Evolutionary conservation across 192 early-diverging fungal genomes (phyloP).

Genomic region (Piromyces finnis): DNA sequence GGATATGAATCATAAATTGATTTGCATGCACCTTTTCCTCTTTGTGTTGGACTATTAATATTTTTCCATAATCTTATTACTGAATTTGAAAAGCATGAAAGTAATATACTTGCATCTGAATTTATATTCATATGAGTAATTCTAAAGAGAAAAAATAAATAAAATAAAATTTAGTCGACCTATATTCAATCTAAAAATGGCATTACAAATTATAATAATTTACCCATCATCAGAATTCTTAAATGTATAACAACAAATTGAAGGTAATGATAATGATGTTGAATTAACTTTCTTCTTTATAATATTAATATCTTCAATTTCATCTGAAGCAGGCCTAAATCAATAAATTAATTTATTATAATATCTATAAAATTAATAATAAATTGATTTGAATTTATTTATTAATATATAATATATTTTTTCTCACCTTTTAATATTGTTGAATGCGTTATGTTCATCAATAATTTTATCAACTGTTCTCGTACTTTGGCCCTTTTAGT

Average conservation of each 20-base stretch:
- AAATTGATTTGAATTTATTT: no score
- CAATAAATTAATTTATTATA: background rate
- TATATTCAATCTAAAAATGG: no score
- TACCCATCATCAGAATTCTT: slow-evolving; percentile 69
- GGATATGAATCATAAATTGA: background rate
- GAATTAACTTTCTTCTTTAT: background rate
- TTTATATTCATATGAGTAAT: slow-evolving; percentile 71
- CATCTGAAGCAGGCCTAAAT: background rate
- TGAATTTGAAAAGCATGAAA: slow-evolving; percentile 83
- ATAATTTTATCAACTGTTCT: background rate
- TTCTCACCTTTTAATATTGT: background rate
- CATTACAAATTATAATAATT: no score
- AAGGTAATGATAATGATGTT: slow-evolving; percentile 36
- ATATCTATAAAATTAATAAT: no score
- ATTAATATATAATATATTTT: no score
- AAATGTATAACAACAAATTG: slow-evolving; percentile 90
- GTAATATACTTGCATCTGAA: slow-evolving; percentile 60
- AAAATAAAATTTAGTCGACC: no score
- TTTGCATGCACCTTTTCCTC: background rate
- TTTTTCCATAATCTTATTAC: slow-evolving; percentile 67
- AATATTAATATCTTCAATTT: background rate
- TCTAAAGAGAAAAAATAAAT: slow-evolving; percentile 5
- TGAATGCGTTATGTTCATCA: background rate
- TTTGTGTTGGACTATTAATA: background rate
- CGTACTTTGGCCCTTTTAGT: background rate